A percentile compares a stretch with the other conserved stretches of the same genome.
Evolutionary conservation across 176 grass and related monocot genomes (phyloP).

Genomic region (Cenchrus americanus): DNA sequence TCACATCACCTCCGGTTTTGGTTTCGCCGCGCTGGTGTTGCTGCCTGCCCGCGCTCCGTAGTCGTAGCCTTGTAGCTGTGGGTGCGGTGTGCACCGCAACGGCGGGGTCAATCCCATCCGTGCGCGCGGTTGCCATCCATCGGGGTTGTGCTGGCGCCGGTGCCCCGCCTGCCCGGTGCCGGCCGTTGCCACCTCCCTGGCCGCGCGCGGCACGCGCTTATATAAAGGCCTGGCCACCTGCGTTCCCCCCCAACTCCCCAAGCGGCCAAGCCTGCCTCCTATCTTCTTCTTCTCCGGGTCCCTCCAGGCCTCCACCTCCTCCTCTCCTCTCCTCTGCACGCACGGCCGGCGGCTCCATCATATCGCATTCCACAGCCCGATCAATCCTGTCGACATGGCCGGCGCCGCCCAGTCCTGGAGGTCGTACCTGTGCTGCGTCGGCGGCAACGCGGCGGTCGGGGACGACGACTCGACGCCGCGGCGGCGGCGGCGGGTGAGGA

Average conservation of each 20-base stretch:
- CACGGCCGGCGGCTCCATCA: not conserved
- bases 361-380: not conserved
- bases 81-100: not conserved
- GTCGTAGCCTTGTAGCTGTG: not conserved
- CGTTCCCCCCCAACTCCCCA: not conserved
- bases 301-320: not conserved
- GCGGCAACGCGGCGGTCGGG: not conserved
- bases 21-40: slow-evolving; percentile 22
- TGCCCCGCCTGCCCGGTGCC: no score
- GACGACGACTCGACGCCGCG: slow-evolving; percentile 14
- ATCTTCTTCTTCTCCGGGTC: not conserved
- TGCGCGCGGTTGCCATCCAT: not conserved
- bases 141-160: not conserved
- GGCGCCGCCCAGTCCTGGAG: slow-evolving; percentile 18
- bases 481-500: slow-evolving; percentile 22
- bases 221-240: slow-evolving; percentile 44
- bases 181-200: not conserved
- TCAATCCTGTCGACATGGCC: not conserved
- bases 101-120: not conserved
- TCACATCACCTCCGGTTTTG: slow-evolving; percentile 50
- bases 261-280: not conserved
- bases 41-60: not conserved
- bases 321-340: not conserved
- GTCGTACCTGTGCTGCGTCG: slow-evolving; percentile 48
- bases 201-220: not conserved